Evolutionary conservation across 352 stramenopile species (phyloP).

Genomic region (Poterioochromonas sp.): DNA sequence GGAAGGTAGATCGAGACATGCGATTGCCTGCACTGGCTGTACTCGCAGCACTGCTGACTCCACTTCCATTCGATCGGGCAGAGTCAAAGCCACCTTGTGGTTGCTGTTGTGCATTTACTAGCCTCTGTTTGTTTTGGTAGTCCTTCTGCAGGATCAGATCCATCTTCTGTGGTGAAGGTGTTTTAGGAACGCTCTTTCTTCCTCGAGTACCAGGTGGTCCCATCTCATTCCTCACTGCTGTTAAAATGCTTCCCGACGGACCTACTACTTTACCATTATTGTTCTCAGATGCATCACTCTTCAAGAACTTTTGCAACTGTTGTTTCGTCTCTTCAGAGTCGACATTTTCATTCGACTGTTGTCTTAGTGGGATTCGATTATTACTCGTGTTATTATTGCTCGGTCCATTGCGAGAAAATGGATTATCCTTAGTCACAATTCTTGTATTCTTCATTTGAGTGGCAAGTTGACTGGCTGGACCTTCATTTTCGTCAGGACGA

Average conservation of each 20-base stretch:
- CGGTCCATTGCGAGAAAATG: not conserved
- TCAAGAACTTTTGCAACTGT: not conserved
- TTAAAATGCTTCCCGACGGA: not conserved
- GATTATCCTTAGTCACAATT: not conserved
- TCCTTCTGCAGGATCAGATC: conserved; percentile 16
- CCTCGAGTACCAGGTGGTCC: not conserved
- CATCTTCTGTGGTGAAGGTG: conserved; percentile 26
- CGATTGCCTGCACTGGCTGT: too few relatives aligned
- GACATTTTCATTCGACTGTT: too few relatives aligned
- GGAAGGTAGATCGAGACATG: too few relatives aligned
- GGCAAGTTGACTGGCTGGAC: not conserved
- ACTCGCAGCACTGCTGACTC: too few relatives aligned
- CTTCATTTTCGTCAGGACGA: not conserved
- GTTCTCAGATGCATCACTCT: not conserved
- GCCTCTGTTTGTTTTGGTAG: not conserved
- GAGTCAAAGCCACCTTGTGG: too few relatives aligned
- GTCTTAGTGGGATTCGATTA: too few relatives aligned
- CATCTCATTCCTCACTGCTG: not conserved
- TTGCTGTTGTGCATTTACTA: too few relatives aligned
- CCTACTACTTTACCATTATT: too few relatives aligned
- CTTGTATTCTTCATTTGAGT: not conserved
- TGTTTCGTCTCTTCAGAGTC: not conserved
- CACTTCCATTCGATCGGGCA: too few relatives aligned
- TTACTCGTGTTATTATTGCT: too few relatives aligned
- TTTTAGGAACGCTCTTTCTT: not conserved